Evolutionary conservation across 2,329 filamentous ascomycete genomes (phyloP), one percentile per base, ranked within the genome.

Genomic region (Fusarium praegraminearum): DNA sequence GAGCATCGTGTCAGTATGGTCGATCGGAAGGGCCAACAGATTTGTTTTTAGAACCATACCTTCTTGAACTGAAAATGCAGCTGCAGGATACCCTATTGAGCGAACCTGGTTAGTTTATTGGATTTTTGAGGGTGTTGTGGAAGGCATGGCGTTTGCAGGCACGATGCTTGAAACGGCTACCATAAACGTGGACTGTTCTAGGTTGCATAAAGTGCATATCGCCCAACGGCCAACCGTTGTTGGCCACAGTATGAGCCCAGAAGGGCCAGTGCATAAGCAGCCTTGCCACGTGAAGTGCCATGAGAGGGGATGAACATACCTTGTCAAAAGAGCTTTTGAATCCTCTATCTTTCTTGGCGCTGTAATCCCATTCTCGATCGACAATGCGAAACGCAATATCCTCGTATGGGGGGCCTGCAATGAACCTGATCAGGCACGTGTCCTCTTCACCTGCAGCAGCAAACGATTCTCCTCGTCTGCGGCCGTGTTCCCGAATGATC

Each of bases 41-140:
- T 33, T 24, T 51, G 32, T 52, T 57, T 64, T 63, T 40, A 43
- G 54, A 58, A 57, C 72, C 80, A 77, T 80, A 97, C 94, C 89
- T 97, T 97, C 81, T 98, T 99, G 85, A 98, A 98, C 80, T 98
- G 94, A 79, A 99, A 99, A 79, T 98, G 95, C 62, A 99, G 87
- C 82, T 98, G 94, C 61, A 99, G 83, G 74, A 98, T 97, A 55
- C 95, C 95, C 93, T 97, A 77, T 71, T 63, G 62, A 72, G 49
- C 51, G 51, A 70, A 63, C 62, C 60, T 73, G 30, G 56, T 74
- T 66, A 75, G 68, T 55, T 65, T 30, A 16, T 49, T 49, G 40
- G 30, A 43, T 59, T 67, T 59, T 49, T 67, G 44, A 40, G 44
- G 20, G 41, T 69, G 30, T 54, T 59, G 57, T 32, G 40, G 52